A percentile compares a stretch with the other conserved stretches of the same genome.
phyloP scores from a whole-genome alignment of 805 yeast species.

The Candida pini region DNA sequence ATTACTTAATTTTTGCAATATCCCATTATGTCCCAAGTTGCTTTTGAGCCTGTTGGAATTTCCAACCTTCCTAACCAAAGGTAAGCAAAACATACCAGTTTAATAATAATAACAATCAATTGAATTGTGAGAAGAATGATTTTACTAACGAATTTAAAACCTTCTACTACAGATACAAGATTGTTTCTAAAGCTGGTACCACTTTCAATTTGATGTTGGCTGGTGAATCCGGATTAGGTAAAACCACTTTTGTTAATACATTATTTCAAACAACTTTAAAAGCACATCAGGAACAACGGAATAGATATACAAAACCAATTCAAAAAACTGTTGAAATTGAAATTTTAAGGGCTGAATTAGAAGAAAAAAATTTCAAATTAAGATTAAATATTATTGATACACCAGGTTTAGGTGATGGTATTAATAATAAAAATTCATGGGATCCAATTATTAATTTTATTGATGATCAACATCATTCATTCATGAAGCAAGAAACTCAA shows the following conservation, averaged over 20 bases:
- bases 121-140: background rate
- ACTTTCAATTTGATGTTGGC: constrained; percentile 77
- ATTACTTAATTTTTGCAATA: too few relatives aligned
- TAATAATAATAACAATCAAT: background rate
- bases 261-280: constrained; percentile 71
- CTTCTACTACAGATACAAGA: constrained; percentile 47
- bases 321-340: constrained; percentile 75
- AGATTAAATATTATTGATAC: constrained; percentile 82
- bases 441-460: constrained; percentile 81
- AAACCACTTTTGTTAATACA: constrained; percentile 86
- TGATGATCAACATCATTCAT: constrained; percentile 85
- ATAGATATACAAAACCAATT: constrained; percentile 53
- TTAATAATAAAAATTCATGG: constrained; percentile 83
- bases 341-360: constrained; percentile 71
- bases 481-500: constrained; percentile 90
- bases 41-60: constrained; percentile 57
- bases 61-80: constrained; percentile 72
- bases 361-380: constrained; percentile 76
- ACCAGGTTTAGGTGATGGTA: constrained; percentile 91
- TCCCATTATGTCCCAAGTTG: constrained; percentile 20
- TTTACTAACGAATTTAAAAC: background rate
- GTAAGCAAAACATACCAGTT: constrained; percentile 29
- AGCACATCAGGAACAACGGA: constrained; percentile 48
- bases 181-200: constrained; percentile 70
- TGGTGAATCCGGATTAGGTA: constrained; percentile 90